A percentile compares a stretch with the other conserved stretches of the same genome.
Conservation (phyloP, 2,329 filamentous ascomycete genomes). For the Microcera coccophila region DNA sequence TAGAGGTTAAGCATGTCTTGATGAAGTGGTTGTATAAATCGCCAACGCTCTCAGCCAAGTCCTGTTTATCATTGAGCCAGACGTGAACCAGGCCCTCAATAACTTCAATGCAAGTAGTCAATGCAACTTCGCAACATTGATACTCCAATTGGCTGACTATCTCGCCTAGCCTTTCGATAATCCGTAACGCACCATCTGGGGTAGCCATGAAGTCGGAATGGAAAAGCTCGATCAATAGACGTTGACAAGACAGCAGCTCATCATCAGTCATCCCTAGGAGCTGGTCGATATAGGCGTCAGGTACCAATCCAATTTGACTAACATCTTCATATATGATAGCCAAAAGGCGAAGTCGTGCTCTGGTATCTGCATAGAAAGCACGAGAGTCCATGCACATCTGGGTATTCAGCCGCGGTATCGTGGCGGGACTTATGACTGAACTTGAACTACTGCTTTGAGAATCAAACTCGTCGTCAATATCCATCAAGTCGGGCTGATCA, state of each 20-base stretch:
- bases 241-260: conserved; percentile 50
- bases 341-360: conserved; percentile 44
- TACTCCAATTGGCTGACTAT: conserved; percentile 57
- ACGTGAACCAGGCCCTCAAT: conserved; percentile 59
- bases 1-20: conserved; percentile 60
- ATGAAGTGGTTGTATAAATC: conserved; percentile 80
- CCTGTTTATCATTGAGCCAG: conserved; percentile 59
- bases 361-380: conserved; percentile 48
- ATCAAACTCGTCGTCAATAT: conserved; percentile 63
- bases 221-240: conserved; percentile 50
- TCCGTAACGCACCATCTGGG: conserved; percentile 41
- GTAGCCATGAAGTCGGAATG: conserved; percentile 50
- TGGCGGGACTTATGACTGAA: conserved; percentile 31
- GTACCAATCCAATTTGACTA: conserved; percentile 47
- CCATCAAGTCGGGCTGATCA: conserved; percentile 54
- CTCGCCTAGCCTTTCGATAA: conserved; percentile 49
- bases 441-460: conserved; percentile 53
- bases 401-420: conserved; percentile 46
- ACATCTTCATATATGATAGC: conserved; percentile 40
- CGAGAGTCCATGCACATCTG: conserved; percentile 39
- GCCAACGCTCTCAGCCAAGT: conserved; percentile 62
- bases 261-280: conserved; percentile 49
- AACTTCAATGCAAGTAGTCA: conserved; percentile 63
- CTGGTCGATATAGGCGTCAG: conserved; percentile 47
- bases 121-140: conserved; percentile 69